Evolutionary conservation across 164 flowering plant species (phyloP), one percentile per base, ranked within the genome.

Genomic region (Brasenia schreberi): DNA sequence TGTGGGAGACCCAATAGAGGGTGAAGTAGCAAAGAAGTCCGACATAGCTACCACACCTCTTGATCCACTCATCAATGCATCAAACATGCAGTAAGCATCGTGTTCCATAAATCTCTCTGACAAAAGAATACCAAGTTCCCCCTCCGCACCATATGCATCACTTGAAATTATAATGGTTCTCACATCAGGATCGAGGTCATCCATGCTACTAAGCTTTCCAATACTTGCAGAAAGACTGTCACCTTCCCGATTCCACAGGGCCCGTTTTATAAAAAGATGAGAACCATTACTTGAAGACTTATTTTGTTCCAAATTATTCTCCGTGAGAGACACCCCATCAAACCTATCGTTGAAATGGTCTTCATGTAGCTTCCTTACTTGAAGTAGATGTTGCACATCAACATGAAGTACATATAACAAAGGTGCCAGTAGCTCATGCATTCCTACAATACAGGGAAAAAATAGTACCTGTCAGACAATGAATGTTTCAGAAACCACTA

Each of bases 371-470:
- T 81, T 88, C 61, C 93, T 81, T 60, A 89, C 93, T 79, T 89
- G 72, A 66, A 80, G 77, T 58, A 94, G 89, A 64, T 70, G 87
- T 59, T 85, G 81, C 63, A 87, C 76, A 69, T 94, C 99, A 72
- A 85, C 83, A 69, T 91, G 99, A 69, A 94, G 97, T 67, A 89
- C 97, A 67, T 84, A 94, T 43, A 94, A 65, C 18, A 94, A 72
- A 52, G 99, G 99, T 73, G 97, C 99, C 80, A 94, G 77, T 33
- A 94, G 89, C 78, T 94, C 99, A 67, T 94, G 99, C 99, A 94
- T 94, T 43, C 99, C 99, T 94, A 67, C 4, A 78, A 19, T 42
- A 42, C 52, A 27, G 43, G 12, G 33, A 67, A 60, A 61, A 49
- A 14, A 49, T 49, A 5, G 39, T 33, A 33, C 39, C 4, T 4